Base-by-base conservation (phyloP, 2,329 filamentous ascomycete species). In the Emericellopsis cladophorae region DNA sequence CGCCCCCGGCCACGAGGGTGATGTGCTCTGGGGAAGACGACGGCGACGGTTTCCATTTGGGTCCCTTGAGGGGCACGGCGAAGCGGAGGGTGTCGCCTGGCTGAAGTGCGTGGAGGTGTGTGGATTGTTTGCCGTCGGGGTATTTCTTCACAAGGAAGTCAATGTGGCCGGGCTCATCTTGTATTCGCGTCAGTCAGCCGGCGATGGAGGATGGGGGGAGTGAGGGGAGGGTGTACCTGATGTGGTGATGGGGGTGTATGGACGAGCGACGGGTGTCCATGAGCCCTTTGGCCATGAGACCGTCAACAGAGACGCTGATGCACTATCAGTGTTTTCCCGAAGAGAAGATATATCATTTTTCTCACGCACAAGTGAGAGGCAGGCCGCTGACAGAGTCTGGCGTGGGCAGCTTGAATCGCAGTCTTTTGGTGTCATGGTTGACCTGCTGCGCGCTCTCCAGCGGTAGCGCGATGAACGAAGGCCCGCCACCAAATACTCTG, bases 111-210 rank as follows among this genome's bases (percentile, higher is more conserved):
- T 85, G 81, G n/a, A 86, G 61, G 49, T 85, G 72, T 0, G 65
- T 69, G 49, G 74, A 81, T 34, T 72, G 71, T 57, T 74, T 76
- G 45, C 81, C 81, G 40, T 70, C 59, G 3, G 79, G 79, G 50
- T 85, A 86, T 43, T 71, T 65, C 57, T 85, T 86, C 12, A 86
- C 69, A 36, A 84, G 60, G 15, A 85, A 61, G 9, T 83, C 77
- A 7, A 86, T 49, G 42, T 64, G 64, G 6, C 79, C 80, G 2
- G 66, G 64, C 31, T 76, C 64, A 31, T 76, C 73, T 71, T 53
- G 37, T 15, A 12, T 18, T 21, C 18, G 18, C 18, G 18, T 21
- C 18, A 21, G 18, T 21, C 18, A 21, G 18, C 5, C 22, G 10
- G 8, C 7, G 14, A 5, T 15, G 18, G 14, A 18, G 34, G 4